These are phyloP conservation scores for Hebeloma cylindrosporum DNA, from an alignment of 768 basidiomycete species.

Conservation along the genomic window DNA sequence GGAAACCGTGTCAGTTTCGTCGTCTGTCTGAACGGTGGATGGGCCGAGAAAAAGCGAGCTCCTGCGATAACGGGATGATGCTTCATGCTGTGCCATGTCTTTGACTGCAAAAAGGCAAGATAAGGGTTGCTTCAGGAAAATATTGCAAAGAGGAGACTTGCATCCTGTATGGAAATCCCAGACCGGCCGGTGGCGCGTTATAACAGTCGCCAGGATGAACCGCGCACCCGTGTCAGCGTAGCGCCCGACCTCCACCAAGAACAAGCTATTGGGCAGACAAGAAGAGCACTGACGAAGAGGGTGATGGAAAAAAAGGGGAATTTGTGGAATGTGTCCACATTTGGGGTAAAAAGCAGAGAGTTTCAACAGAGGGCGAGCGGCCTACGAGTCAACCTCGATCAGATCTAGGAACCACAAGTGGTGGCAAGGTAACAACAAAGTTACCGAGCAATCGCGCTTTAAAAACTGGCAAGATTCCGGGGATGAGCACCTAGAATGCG, in stretches of 20 bases:
- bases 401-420: constrained; percentile 36
- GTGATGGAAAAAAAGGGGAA: constrained; percentile 2
- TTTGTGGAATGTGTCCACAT: constrained; percentile 8
- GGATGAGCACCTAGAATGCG: no score
- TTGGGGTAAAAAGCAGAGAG: constrained; percentile 14
- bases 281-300: constrained; percentile 11
- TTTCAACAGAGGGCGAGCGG: constrained; percentile 12
- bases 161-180: constrained; percentile 29
- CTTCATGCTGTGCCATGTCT: constrained; percentile 29
- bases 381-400: constrained; percentile 28
- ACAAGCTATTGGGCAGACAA: constrained; percentile 11
- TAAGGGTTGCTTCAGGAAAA: neutral
- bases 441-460: constrained; percentile 33
- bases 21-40: constrained; percentile 17
- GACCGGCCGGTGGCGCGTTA: constrained; percentile 20
- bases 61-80: constrained; percentile 18
- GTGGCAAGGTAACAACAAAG: constrained; percentile 28
- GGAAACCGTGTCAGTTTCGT: constrained; percentile 24
- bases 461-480: constrained; percentile 78
- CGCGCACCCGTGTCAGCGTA: no score
- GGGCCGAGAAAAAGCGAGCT: constrained; percentile 27
- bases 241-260: no score
- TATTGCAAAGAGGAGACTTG: constrained; percentile 11
- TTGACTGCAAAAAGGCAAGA: constrained; percentile 18
- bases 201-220: constrained; percentile 27